These are phyloP conservation scores for Colletotrichum sp. DNA, from an alignment of 2,329 filamentous ascomycete genomes.

Conservation along the genomic window DNA sequence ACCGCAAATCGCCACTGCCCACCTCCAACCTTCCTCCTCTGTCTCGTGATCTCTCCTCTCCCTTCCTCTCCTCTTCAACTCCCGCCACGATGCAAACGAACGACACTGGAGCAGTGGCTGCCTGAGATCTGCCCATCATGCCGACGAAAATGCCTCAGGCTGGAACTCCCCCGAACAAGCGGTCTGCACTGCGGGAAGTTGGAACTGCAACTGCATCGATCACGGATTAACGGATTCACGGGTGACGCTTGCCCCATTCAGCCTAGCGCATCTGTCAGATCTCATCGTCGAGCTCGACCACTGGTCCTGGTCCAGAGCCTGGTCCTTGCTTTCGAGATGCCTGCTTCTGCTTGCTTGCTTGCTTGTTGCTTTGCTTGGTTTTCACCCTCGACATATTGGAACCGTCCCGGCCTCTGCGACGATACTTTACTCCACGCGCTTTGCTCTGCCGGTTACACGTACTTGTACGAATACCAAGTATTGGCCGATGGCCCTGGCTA, in stretches of 20 bases:
- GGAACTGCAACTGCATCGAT: neutral
- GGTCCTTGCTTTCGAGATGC: neutral
- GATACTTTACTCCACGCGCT: neutral
- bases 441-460: neutral
- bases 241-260: neutral
- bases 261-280: slow-evolving; percentile 19
- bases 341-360: neutral
- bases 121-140: neutral
- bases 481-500: neutral
- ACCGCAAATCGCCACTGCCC: neutral
- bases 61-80: neutral
- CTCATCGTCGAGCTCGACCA: slow-evolving; percentile 11
- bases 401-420: slow-evolving; percentile 5
- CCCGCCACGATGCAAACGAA: neutral
- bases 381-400: neutral
- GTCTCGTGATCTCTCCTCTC: neutral
- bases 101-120: neutral
- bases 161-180: neutral
- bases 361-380: neutral
- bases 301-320: neutral
- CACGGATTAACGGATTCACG: neutral
- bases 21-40: neutral
- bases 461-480: neutral
- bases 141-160: neutral
- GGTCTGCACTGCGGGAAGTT: slow-evolving; percentile 5